phyloP scores from a whole-genome alignment of 1,139 yeast genomes.

The Yamadazyma mexicana region DNA sequence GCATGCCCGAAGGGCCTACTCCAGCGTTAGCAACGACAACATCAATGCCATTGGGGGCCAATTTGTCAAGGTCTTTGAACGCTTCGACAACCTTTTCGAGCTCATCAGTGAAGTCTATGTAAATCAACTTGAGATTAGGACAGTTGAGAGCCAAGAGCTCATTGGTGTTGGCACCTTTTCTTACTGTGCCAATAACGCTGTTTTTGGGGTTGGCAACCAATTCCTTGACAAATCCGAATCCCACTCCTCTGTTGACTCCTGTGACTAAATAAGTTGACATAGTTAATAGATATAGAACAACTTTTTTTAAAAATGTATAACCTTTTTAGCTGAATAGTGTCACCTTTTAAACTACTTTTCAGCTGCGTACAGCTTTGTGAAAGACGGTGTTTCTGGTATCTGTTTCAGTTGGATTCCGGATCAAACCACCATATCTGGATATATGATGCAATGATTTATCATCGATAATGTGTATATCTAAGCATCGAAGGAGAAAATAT shows the following conservation, averaged over 20 bases:
- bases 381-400: too few relatives aligned
- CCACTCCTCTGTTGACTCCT: constrained; percentile 11
- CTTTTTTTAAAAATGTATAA: too few relatives aligned
- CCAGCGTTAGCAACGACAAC: constrained; percentile 8
- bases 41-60: constrained; percentile 6
- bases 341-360: too few relatives aligned
- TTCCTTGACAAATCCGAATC: constrained; percentile 6
- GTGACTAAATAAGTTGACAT: constrained; percentile 10
- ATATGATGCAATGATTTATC: too few relatives aligned
- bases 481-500: too few relatives aligned
- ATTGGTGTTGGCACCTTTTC: constrained; percentile 4
- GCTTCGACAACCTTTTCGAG: constrained; percentile 3
- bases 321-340: too few relatives aligned
- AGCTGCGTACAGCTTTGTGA: too few relatives aligned
- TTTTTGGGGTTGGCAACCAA: constrained; percentile 5
- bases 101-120: constrained; percentile 3
- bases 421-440: too few relatives aligned
- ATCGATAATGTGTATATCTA: too few relatives aligned
- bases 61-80: constrained; percentile 3
- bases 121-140: constrained; percentile 5
- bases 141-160: constrained; percentile 1
- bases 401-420: too few relatives aligned
- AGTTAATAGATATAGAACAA: too few relatives aligned
- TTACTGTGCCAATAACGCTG: constrained; percentile 7
- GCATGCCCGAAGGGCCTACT: background rate